Conservation (phyloP, 2,329 filamentous ascomycete genomes). For the Trichoderma harzianum region DNA sequence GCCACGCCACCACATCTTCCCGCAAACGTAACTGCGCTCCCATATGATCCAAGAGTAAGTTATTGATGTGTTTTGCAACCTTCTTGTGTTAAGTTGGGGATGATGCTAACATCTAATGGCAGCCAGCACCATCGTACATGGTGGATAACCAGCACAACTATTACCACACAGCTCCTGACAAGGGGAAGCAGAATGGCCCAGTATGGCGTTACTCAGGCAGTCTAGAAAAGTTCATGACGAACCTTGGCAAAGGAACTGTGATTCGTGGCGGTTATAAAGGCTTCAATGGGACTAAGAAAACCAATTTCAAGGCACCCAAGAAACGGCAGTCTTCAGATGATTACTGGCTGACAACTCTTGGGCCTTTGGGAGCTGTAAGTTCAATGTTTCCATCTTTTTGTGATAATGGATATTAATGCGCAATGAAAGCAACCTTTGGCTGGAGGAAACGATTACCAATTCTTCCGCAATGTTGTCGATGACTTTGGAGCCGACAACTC, state of each 20-base stretch:
- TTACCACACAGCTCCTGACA: neutral
- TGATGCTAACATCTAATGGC: neutral
- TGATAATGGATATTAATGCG: neutral
- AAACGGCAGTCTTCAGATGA: neutral
- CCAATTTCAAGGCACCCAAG: neutral
- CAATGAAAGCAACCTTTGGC: neutral
- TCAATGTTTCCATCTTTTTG: neutral
- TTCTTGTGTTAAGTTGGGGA: fast-evolving
- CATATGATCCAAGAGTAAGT: neutral
- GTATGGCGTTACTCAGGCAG: neutral
- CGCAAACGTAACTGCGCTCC: neutral
- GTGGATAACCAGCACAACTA: neutral
- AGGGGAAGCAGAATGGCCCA: neutral
- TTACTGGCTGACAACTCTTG: neutral
- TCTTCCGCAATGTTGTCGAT: neutral
- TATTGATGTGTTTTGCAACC: neutral
- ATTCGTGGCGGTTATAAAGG: neutral
- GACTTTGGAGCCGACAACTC: neutral
- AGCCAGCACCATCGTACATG: neutral
- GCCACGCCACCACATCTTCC: neutral
- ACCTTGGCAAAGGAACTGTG: neutral
- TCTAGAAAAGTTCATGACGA: neutral
- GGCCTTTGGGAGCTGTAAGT: neutral
- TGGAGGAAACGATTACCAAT: neutral
- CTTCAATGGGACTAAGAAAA: neutral